Base-by-base conservation (phyloP, 2,329 filamentous ascomycete genomes). In the Bipolaris victoriae region DNA sequence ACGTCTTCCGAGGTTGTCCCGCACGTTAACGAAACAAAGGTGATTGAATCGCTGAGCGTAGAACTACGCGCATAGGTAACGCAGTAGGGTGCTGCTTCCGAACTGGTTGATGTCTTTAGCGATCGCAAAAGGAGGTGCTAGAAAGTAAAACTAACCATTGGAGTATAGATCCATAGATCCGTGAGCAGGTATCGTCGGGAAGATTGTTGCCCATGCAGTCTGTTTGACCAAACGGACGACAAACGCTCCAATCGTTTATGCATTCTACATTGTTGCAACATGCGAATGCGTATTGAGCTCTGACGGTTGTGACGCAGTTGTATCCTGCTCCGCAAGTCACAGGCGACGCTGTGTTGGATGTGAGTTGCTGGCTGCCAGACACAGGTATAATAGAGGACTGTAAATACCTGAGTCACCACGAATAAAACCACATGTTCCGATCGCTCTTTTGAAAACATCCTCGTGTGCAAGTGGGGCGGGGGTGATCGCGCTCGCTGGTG, bases 181-280 rank as follows among this genome's bases (percentile, higher is more conserved):
- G 45, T 6, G 50, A 40, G 40, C 55, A 54, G 7, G 29, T 18
- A 1, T 20, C n/a, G 1, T 41, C 55, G n/a, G 15, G 26, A 3
- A 58, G 51, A n/a, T 35, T 9, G 11, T 39, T 26, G 5, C 55
- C 55, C 24, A 50, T 29, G 40, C 55, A 58, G 24, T 46, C 40
- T 7, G 24, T 43, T 11, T 50, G 33, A 16, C 55, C 55, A 20
- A 40, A 58, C 13, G 47, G 45, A 7, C 49, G 33, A 11, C 55
- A 58, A 13, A 31, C 15, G n/a, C 18, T 40, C 50, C 46, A 58
- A 33, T 37, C 40, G 15, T 50, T 20, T 3, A 46, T 18, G 35
- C 55, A 58, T 18, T 58, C 55, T 5, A 58, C 20, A 9, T 52
- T 58, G n/a, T 58, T 54, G 45, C 50, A 58, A 20, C 55, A 58